Evolutionary conservation across 2,329 filamentous ascomycete genomes (phyloP).

Genomic region (Phaeophleospora eucalypticola): DNA sequence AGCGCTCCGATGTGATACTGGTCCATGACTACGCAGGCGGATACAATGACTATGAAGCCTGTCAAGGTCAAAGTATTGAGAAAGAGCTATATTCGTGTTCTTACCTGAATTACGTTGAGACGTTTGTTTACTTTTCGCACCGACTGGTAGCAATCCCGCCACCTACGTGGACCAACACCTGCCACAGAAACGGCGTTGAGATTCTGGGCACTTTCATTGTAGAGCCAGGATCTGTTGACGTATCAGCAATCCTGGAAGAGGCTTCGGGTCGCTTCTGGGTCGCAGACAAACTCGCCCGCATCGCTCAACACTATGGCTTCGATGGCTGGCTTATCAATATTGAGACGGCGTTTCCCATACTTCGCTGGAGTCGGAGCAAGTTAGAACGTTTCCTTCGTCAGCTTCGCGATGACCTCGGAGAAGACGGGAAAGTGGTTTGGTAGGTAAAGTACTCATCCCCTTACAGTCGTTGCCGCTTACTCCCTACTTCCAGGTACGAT

Average conservation of each 20-base stretch:
- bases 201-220: conserved; percentile 43
- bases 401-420: conserved; percentile 32
- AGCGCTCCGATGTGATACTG: conserved; percentile 29
- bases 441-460: conserved; percentile 22
- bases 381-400: conserved; percentile 38
- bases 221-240: conserved; percentile 38
- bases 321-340: conserved; percentile 48
- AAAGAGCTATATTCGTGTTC: conserved; percentile 39
- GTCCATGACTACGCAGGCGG: conserved; percentile 41
- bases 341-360: conserved; percentile 39
- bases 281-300: conserved; percentile 36
- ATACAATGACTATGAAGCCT: conserved; percentile 43
- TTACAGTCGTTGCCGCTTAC: neutral
- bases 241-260: conserved; percentile 29
- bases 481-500: conserved; percentile 39
- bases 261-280: conserved; percentile 20
- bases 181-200: conserved; percentile 46
- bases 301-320: conserved; percentile 42
- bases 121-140: conserved; percentile 48
- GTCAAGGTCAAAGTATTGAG: conserved; percentile 30
- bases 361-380: conserved; percentile 29
- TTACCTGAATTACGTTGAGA: conserved; percentile 42
- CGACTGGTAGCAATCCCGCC: conserved; percentile 45
- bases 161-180: conserved; percentile 43
- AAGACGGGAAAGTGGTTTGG: conserved; percentile 37